These are phyloP conservation scores for Opeltia flavorubescens DNA, from an alignment of 495 filamentous ascomycete species.

Conservation along the genomic window DNA sequence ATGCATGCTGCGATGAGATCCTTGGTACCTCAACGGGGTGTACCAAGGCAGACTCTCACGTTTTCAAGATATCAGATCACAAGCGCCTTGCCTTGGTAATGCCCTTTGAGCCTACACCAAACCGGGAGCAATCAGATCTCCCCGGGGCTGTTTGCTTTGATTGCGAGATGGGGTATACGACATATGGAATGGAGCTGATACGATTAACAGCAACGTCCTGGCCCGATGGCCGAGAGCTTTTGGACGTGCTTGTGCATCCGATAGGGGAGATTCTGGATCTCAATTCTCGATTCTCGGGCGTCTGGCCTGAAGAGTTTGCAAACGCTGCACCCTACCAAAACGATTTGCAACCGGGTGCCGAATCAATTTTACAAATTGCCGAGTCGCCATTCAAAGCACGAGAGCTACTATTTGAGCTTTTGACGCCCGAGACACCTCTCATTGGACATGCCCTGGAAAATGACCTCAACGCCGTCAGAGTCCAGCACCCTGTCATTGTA, in stretches of 20 bases:
- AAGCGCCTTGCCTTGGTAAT: slow-evolving; percentile 64
- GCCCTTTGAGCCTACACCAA: slow-evolving; percentile 67
- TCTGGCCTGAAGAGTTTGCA: slow-evolving; percentile 58
- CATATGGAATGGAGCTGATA: slow-evolving; percentile 71
- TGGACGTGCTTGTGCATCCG: slow-evolving; percentile 79
- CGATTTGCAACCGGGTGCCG: slow-evolving; percentile 1
- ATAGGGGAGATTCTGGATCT: slow-evolving; percentile 75
- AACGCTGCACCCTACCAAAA: slow-evolving; percentile 40
- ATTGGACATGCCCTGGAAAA: slow-evolving; percentile 94
- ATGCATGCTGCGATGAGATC: slow-evolving; percentile 61
- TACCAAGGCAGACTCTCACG: slow-evolving; percentile 51
- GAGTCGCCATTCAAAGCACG: slow-evolving; percentile 58
- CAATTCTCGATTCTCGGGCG: slow-evolving; percentile 79
- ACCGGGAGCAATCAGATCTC: slow-evolving; percentile 18
- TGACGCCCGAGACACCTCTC: slow-evolving; percentile 62
- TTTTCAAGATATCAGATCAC: slow-evolving; percentile 69
- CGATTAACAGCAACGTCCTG: slow-evolving; percentile 78
- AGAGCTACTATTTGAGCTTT: slow-evolving; percentile 50
- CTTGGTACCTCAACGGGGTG: slow-evolving; percentile 63
- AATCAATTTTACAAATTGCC: slow-evolving; percentile 47
- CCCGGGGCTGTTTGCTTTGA: slow-evolving; percentile 59
- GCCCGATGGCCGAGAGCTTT: slow-evolving; percentile 56
- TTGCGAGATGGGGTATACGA: slow-evolving; percentile 96
- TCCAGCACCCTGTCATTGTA: slow-evolving; percentile 72
- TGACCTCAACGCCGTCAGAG: slow-evolving; percentile 67